Conservation (phyloP, 176 grass and related monocot species). For the Themeda triandra region DNA sequence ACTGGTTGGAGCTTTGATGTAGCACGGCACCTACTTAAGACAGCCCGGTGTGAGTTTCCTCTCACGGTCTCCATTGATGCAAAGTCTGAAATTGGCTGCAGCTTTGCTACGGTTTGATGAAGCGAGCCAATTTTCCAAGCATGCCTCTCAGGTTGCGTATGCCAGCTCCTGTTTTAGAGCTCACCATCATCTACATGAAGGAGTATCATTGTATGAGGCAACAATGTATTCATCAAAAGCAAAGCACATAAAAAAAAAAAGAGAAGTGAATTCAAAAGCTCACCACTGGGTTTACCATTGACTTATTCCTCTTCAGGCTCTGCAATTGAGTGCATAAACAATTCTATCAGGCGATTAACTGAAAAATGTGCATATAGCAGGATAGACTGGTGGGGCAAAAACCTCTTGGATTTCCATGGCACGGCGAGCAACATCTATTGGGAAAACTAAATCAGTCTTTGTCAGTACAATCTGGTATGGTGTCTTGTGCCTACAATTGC, state of each 20-base stretch:
- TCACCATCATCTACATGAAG: slow-evolving; percentile 75
- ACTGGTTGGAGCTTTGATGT: neutral
- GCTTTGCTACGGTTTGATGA: slow-evolving; percentile 62
- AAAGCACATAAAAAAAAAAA: neutral
- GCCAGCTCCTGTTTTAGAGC: slow-evolving; percentile 84
- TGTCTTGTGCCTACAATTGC: slow-evolving; percentile 64
- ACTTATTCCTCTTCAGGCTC: slow-evolving; percentile 80
- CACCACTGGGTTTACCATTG: slow-evolving; percentile 74
- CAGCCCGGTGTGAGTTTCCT: neutral
- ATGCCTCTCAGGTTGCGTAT: slow-evolving; percentile 62
- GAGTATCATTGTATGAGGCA: neutral
- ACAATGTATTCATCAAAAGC: neutral
- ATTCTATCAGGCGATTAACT: slow-evolving; percentile 10
- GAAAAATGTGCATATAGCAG: neutral
- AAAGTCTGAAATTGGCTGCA: neutral
- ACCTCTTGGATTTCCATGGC: slow-evolving; percentile 95
- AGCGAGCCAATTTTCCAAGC: slow-evolving; percentile 73
- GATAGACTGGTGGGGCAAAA: neutral
- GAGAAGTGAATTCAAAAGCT: neutral
- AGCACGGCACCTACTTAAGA: neutral
- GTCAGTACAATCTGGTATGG: slow-evolving; percentile 91
- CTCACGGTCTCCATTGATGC: neutral
- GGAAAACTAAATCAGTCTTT: slow-evolving; percentile 91
- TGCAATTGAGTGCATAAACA: slow-evolving; percentile 22
- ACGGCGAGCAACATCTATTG: slow-evolving; percentile 87